Conservation (phyloP, 169 alveolate genomes). For the Miamiensis avidus region DNA sequence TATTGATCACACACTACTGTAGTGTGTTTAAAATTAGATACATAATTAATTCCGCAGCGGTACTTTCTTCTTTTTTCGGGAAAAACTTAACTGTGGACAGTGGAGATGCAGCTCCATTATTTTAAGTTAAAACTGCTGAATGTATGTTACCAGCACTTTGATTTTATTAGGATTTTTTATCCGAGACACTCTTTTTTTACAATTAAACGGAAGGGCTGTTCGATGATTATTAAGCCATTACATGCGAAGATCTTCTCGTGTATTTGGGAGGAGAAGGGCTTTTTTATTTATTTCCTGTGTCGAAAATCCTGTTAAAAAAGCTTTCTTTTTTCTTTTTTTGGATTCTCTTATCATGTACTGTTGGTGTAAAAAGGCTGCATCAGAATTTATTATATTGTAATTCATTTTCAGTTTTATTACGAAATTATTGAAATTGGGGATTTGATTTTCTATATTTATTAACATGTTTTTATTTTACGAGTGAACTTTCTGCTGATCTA, state of each 20-base stretch:
- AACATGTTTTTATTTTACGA: not conserved
- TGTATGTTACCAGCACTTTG: not conserved
- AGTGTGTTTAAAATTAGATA: not conserved
- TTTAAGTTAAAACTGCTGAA: not conserved
- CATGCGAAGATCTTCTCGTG: not conserved
- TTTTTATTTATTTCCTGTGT: not conserved
- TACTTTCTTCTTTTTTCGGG: not conserved
- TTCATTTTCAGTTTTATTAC: not conserved
- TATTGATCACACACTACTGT: not conserved
- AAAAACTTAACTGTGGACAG: not conserved
- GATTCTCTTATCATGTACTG: not conserved
- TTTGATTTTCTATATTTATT: not conserved
- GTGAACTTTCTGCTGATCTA: slow-evolving; percentile 4
- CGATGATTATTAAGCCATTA: not conserved
- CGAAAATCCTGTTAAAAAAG: not conserved
- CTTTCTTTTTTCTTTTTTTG: not conserved
- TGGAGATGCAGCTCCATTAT: not conserved
- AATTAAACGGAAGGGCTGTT: not conserved
- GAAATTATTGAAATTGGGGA: slow-evolving; percentile 4
- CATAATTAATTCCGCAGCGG: not conserved
- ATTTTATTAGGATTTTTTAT: not conserved
- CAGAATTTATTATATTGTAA: too few species aligned
- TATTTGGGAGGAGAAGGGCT: not conserved
- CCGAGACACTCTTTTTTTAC: not conserved
- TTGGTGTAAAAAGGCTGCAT: not conserved